Base-by-base conservation (phyloP, 2,329 filamentous ascomycete genomes). In the Ascocoryne sarcoides region DNA sequence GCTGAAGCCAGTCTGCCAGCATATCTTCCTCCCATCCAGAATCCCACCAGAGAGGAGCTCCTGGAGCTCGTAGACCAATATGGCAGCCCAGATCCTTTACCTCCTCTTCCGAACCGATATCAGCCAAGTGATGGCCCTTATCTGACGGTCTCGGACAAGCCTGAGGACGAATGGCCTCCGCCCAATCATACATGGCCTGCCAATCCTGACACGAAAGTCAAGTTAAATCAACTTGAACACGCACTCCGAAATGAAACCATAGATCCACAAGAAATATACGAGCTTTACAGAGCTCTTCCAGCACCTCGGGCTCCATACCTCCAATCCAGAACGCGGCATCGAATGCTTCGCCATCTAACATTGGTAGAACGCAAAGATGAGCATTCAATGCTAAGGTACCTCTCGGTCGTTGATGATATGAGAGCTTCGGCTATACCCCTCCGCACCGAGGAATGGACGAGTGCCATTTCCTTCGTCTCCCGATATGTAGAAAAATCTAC, bases 331-430 rank as follows among this genome's bases (percentile, higher is more conserved):
- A 42, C 42, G 4, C 46, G 59, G 29, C 57, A 60, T 37, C 49
- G 39, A 37, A 45, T 61, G 36, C 52, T 61, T 30, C 54, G 48
- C 20, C 46, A 53, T 45, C 42, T 61, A 26, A 47, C 53, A 16
- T 43, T 56, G 5, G 51, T 60, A 4, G 54, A 60, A 37, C 45
- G 37, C 15, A 60, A 60, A 35, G 50, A 59, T 30, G 57, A 60
- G 42, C 65, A 67, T 63, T 47, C 77, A 34, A 93, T 88, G 82
- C 68, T 84, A 53, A 81, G 85, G 40, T 96, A 90, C 62, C 81
- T 95, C 47, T 77, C 79, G 4, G 67, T 95, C 17, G 70, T 96
- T 14, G 79, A 89, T 47, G 90, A 98, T 54, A 82, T 93, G 65
- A 82, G 85, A 53, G 70, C 70, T 39, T 74, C 78, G n/a, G 75